Conservation (phyloP, 2,329 filamentous ascomycete species). For the Meredithiella fracta region DNA sequence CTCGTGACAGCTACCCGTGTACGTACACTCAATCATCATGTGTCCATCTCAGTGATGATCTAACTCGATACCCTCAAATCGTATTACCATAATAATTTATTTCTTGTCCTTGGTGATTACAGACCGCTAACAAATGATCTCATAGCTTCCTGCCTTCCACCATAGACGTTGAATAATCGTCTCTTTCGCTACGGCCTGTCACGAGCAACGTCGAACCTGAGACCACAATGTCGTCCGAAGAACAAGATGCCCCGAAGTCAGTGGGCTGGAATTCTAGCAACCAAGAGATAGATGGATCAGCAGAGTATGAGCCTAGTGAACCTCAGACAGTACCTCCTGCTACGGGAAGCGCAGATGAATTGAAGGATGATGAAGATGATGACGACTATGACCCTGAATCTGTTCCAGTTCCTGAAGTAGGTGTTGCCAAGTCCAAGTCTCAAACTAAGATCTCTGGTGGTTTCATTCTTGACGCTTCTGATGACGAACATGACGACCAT, state of each 20-base stretch:
- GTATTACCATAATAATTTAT: too few species aligned
- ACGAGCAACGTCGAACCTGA: background rate
- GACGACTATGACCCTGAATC: constrained; percentile 44
- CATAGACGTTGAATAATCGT: background rate
- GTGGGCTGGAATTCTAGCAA: constrained; percentile 8
- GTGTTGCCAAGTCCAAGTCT: constrained; percentile 18
- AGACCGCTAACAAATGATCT: too few species aligned
- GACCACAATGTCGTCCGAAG: constrained; percentile 7
- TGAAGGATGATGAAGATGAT: constrained; percentile 27
- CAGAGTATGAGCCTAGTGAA: constrained; percentile 14
- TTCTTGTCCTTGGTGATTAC: too few species aligned
- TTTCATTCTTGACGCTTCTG: constrained; percentile 43
- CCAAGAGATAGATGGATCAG: constrained; percentile 13
- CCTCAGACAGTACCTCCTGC: constrained; percentile 12
- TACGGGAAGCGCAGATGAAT: constrained; percentile 10
- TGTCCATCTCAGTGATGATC: too few species aligned
- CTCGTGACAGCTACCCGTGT: too few species aligned
- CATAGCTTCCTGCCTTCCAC: too few species aligned
- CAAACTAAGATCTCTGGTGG: constrained; percentile 44
- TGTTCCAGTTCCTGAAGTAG: constrained; percentile 28
- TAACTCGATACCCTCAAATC: too few species aligned
- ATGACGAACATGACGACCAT: constrained; percentile 2
- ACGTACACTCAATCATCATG: too few species aligned
- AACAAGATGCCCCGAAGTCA: constrained; percentile 6
- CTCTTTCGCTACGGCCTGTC: background rate